Conservation (phyloP, 1,284 basidiomycete species). For the Phenoliferia sp. region DNA sequence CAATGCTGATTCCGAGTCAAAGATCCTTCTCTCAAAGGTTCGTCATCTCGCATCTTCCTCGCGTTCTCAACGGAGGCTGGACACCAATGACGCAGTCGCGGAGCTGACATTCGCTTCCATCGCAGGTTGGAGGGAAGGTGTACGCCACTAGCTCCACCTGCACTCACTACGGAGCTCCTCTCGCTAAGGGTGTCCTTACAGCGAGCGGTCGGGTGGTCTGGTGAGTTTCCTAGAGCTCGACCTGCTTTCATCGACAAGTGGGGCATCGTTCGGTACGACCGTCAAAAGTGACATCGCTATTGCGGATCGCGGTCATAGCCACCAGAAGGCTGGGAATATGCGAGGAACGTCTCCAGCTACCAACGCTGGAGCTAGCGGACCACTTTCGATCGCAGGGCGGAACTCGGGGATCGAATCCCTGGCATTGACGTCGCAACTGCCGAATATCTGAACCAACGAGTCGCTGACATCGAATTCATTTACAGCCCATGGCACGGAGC, state of each 20-base stretch:
- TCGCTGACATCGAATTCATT: neutral
- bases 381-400: too few relatives aligned
- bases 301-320: too few relatives aligned
- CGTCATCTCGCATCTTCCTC: conserved; percentile 43
- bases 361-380: too few relatives aligned
- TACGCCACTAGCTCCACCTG: conserved; percentile 74
- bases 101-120: neutral
- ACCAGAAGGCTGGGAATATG: too few relatives aligned
- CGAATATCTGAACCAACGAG: neutral
- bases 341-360: too few relatives aligned
- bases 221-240: conserved; percentile 34
- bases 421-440: neutral
- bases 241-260: neutral
- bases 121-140: conserved; percentile 31
- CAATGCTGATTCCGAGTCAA: conserved; percentile 53
- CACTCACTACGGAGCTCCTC: conserved; percentile 78
- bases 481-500: conserved; percentile 85
- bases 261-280: neutral
- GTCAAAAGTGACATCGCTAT: neutral
- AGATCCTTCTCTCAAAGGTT: conserved; percentile 72
- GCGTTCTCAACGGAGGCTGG: neutral
- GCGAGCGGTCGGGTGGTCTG: conserved; percentile 74
- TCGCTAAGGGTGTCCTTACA: conserved; percentile 77
- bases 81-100: neutral
- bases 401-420: neutral